A percentile compares a stretch with the other conserved stretches of the same genome.
Evolutionary conservation across 805 yeast genomes (phyloP).

Genomic region (Metschnikowia koreensis): DNA sequence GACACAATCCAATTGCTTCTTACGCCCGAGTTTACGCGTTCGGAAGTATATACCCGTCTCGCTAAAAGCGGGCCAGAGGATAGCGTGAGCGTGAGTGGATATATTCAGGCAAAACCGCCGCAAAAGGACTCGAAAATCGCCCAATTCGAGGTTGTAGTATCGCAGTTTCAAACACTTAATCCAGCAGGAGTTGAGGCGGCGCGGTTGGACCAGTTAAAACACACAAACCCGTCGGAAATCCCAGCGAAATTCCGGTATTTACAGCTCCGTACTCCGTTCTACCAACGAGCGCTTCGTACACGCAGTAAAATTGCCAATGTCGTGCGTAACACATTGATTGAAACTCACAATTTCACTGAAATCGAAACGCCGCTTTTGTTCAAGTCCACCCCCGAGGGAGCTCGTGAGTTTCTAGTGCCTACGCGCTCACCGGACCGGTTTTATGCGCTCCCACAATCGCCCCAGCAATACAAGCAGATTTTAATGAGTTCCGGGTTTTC

Average conservation of each 20-base stretch:
- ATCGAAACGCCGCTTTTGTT: conserved; percentile 91
- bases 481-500: conserved; percentile 92
- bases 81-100: conserved; percentile 65
- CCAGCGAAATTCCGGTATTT: conserved; percentile 82
- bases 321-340: conserved; percentile 41
- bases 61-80: conserved; percentile 65
- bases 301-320: conserved; percentile 55
- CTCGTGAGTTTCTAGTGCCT: conserved; percentile 92
- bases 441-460: conserved; percentile 95
- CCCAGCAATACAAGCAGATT: conserved; percentile 95
- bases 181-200: conserved; percentile 62
- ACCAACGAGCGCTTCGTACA: conserved; percentile 53
- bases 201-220: conserved; percentile 60
- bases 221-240: conserved; percentile 48
- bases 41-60: conserved; percentile 38
- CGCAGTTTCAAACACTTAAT: conserved; percentile 56
- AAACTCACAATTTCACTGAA: conserved; percentile 58
- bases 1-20: conserved; percentile 52
- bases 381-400: conserved; percentile 98
- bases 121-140: conserved; percentile 11
- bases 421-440: conserved; percentile 61
- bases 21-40: conserved; percentile 42
- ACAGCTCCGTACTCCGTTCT: conserved; percentile 64
- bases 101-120: conserved; percentile 33
- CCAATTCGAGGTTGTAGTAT: conserved; percentile 59